A percentile compares a stretch with the other conserved stretches of the same genome.
phyloP scores from a whole-genome alignment of 306 rosid species.

The Lupinus albus region DNA sequence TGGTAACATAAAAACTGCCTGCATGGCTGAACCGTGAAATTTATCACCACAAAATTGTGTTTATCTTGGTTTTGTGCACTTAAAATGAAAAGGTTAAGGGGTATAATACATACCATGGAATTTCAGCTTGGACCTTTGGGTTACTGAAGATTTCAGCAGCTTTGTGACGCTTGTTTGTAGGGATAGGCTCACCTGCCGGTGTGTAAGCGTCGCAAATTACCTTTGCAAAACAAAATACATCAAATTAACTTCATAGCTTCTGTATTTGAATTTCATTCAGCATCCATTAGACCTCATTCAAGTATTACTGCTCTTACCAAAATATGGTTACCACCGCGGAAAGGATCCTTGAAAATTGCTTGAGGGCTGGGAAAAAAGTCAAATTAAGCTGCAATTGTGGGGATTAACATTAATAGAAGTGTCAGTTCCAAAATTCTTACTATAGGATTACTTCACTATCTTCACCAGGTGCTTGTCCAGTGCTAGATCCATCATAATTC shows the following conservation, averaged over 20 bases:
- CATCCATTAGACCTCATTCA: not conserved
- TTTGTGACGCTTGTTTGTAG: conserved; percentile 87
- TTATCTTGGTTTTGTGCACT: conserved; percentile 3
- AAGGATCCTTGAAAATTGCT: conserved; percentile 93
- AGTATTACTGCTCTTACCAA: conserved; percentile 59
- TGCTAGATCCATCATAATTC: conserved; percentile 99
- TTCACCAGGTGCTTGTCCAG: conserved; percentile 98
- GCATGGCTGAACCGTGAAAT: conserved; percentile 17
- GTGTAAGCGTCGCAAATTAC: conserved; percentile 93
- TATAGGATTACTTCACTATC: conserved; percentile 99
- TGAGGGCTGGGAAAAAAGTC: conserved; percentile 68
- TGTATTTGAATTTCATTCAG: conserved; percentile 36
- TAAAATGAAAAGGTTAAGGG: conserved; percentile 15
- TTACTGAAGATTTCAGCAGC: conserved; percentile 85
- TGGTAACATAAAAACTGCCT: not conserved
- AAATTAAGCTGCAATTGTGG: conserved; percentile 33
- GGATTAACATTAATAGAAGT: conserved; percentile 18
- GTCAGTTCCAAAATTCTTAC: conserved; percentile 60
- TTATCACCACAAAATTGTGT: conserved; percentile 19
- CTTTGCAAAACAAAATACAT: conserved; percentile 51
- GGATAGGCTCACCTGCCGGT: conserved; percentile 89
- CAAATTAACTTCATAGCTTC: conserved; percentile 33
- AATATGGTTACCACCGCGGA: conserved; percentile 96
- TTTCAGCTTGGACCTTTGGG: conserved; percentile 74
- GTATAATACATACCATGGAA: conserved; percentile 70